Evolutionary conservation across 805 yeast genomes (phyloP), one percentile per base, ranked within the genome.

Genomic region (Ogataea ganodermae): DNA sequence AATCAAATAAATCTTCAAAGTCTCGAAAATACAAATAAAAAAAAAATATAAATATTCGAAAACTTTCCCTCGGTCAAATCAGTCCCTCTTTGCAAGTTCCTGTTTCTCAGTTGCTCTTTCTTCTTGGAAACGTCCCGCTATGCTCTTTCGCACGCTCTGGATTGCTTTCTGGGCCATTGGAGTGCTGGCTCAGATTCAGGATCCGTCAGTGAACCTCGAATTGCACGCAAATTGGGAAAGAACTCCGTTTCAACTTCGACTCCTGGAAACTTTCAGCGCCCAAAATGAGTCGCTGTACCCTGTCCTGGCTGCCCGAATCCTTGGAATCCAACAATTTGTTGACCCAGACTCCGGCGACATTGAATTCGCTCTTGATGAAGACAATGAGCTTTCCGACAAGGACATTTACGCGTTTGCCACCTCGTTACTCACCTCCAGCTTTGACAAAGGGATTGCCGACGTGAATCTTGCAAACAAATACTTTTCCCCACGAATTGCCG

Each of bases 401-500:
- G 56, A 59, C 8, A 58, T 58, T 27, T 68, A 64, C 46, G 31
- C 35, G 1, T 51, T 46, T 33, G 64, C 66, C 12, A 24, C 48
- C 2, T 41, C 51, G 1, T 24, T 66, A 22, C 36, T 56, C 14
- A 46, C 44, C 3, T 31, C 56, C 1, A 42, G 28, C 3, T 26
- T 46, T 1, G 55, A 50, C 18, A 40, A 35, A 24, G 38, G 50
- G 3, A 16, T 76, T 24, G 62, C 75, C 7, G 70, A 78, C 49
- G 66, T 79, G 27, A 66, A 76, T 31, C 52, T 81, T 27, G 74
- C 75, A 0, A 63, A 77, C 44, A 75, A 81, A 38, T 65, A 73
- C 24, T 63, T 73, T 45, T 68, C 87, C 1, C 89, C 96, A 3
- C 70, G 83, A 39, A 72, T 89, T 23, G 79, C 81, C 58, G 69